phyloP scores from a whole-genome alignment of 1,284 basidiomycete species.

The Inonotus hispidus region DNA sequence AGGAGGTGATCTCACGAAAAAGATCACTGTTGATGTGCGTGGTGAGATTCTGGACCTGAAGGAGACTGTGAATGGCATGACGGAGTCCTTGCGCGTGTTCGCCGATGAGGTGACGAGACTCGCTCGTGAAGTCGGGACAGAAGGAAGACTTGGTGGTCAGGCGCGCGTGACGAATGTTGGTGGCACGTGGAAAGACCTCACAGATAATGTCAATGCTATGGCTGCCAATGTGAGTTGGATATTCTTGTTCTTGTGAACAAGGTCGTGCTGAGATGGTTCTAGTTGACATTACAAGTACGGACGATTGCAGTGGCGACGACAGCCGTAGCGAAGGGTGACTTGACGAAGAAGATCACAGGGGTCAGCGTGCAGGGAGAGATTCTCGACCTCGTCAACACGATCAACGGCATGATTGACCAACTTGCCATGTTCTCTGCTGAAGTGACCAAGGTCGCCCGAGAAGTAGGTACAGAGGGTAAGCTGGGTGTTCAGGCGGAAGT shows the following conservation, averaged over 20 bases:
- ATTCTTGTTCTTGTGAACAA: background rate
- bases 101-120: slow-evolving; percentile 87
- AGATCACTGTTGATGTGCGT: slow-evolving; percentile 83
- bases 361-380: slow-evolving; percentile 96
- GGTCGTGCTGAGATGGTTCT: slow-evolving; percentile 18
- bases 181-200: slow-evolving; percentile 97
- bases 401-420: slow-evolving; percentile 96
- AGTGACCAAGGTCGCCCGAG: slow-evolving; percentile 92
- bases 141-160: slow-evolving; percentile 84
- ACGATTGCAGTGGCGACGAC: slow-evolving; percentile 95
- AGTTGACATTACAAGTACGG: slow-evolving; percentile 92
- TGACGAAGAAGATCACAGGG: slow-evolving; percentile 90
- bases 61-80: slow-evolving; percentile 90
- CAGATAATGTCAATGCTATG: slow-evolving; percentile 92
- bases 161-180: slow-evolving; percentile 88
- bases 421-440: slow-evolving; percentile 91
- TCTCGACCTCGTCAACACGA: slow-evolving; percentile 87
- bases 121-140: slow-evolving; percentile 88
- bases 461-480: slow-evolving; percentile 96
- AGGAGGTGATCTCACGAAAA: slow-evolving; percentile 83
- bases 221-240: slow-evolving; percentile 61
- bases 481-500: slow-evolving; percentile 97
- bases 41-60: slow-evolving; percentile 89
- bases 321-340: slow-evolving; percentile 90
- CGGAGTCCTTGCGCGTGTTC: slow-evolving; percentile 81